phyloP scores from a whole-genome alignment of 257 asterid genomes.

The Asclepias syriaca region DNA sequence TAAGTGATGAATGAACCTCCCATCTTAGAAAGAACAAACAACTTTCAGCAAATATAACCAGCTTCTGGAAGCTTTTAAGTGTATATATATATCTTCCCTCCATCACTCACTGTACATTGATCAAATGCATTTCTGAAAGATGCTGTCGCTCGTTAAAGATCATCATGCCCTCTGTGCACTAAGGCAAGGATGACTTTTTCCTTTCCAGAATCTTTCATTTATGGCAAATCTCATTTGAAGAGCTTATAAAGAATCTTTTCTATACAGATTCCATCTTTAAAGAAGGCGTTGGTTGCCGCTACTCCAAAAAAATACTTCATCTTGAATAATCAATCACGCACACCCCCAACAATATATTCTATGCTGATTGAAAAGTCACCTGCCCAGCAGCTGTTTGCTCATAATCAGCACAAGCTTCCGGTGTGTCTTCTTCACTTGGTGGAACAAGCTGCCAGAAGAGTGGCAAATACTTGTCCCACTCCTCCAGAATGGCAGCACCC shows the following conservation, averaged over 20 bases:
- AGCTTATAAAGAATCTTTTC: background rate
- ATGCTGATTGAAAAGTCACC: slow-evolving; percentile 68
- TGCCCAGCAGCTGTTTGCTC: slow-evolving; percentile 58
- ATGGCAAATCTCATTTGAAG: background rate
- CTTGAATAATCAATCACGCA: background rate
- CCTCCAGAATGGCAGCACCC: slow-evolving; percentile 63
- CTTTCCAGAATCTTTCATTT: background rate
- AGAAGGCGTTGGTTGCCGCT: background rate
- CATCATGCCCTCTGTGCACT: background rate
- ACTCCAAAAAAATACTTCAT: background rate
- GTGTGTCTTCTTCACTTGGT: slow-evolving; percentile 98
- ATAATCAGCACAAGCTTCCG: slow-evolving; percentile 74
- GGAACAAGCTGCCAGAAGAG: slow-evolving; percentile 98
- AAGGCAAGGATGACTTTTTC: background rate
- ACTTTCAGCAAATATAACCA: background rate
- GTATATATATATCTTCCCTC: background rate
- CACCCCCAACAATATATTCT: slow-evolving; percentile 3
- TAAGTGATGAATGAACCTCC: background rate
- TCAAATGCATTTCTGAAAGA: slow-evolving; percentile 7
- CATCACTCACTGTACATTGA: slow-evolving; percentile 32
- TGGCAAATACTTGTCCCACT: slow-evolving; percentile 84
- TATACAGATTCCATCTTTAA: background rate
- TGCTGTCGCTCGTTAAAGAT: slow-evolving; percentile 2
- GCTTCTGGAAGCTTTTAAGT: background rate
- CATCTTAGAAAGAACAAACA: background rate